Evolutionary conservation across 1,284 basidiomycete genomes (phyloP), one percentile per base, ranked within the genome.

Genomic region (Sanghuangporus weigelae): DNA sequence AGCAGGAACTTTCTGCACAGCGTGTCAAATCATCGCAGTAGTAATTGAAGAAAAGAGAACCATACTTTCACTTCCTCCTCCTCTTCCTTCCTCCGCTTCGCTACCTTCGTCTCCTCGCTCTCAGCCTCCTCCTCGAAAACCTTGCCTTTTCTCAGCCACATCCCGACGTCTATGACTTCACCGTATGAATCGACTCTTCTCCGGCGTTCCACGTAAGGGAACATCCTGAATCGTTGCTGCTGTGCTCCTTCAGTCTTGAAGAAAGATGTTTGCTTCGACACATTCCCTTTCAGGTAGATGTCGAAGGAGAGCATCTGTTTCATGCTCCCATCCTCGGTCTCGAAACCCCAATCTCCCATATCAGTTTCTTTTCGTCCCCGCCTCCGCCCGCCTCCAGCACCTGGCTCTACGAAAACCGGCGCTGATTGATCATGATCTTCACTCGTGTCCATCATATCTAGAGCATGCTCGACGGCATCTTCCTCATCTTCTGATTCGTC

Each of bases 221-320:
- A 99, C 92, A 98, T 98, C 68, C 97, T 84, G 74, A 92, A 98
- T 49, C 96, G 84, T 71, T 87, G 90, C 46, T 80, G 80, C 69
- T 86, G 87, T 36, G 78, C 81, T 60, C 81, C 86, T 40, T 83
- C 80, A 67, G 78, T 87, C 75, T 93, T 93, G 80, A 95, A 94
- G 75, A 95, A 96, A 1, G 87, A 87, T 0, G 85, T 90, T 23
- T 87, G 80, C 67, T 90, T 90, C 54, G 89, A 89, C 42, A 95
- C 88, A 71, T 96, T 92, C 6, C 96, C 97, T 73, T 96, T 97
- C 67, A 99, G 81, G 75, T 95, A 99, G 69, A 99, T 97, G 74
- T 99, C 96, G 71, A 92, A 98, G 1, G 92, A 95, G 65, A 96
- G 80, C 66, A 90, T 77, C 60, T 89, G 86, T 70, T 87, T 88